Evolutionary conservation across 352 stramenopile genomes (phyloP).

Genomic region (Albugo laibachii): DNA sequence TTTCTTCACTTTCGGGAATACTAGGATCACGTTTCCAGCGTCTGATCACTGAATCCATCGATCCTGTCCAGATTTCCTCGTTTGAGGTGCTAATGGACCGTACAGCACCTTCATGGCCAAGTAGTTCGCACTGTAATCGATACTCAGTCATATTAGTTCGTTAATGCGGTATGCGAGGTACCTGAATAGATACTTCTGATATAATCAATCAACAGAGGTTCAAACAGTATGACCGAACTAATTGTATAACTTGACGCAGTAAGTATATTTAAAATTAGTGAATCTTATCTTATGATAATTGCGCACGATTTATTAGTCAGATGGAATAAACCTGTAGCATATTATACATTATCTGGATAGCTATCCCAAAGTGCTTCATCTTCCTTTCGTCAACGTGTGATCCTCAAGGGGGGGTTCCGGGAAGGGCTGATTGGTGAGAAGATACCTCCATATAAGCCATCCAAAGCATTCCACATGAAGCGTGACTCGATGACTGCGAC

Average conservation of each 20-base stretch:
- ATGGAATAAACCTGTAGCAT: too few species aligned
- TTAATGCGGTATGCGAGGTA: neutral
- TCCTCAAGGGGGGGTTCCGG: slow-evolving; percentile 27
- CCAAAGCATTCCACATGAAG: slow-evolving; percentile 72
- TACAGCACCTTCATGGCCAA: slow-evolving; percentile 60
- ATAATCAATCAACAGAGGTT: too few species aligned
- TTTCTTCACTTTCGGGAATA: slow-evolving; percentile 1
- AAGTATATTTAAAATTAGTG: too few species aligned
- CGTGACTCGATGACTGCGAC: slow-evolving; percentile 57
- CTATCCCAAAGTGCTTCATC: too few species aligned
- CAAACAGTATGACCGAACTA: too few species aligned
- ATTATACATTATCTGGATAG: too few species aligned
- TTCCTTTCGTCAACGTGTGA: too few species aligned
- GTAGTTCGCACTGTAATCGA: slow-evolving; percentile 18
- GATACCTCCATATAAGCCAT: slow-evolving; percentile 71
- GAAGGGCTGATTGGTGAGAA: slow-evolving; percentile 68
- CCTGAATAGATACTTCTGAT: too few species aligned
- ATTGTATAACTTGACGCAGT: too few species aligned
- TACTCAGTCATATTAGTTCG: neutral
- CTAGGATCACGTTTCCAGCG: slow-evolving; percentile 20
- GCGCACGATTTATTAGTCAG: too few species aligned
- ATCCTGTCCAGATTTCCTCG: slow-evolving; percentile 36
- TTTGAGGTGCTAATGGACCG: slow-evolving; percentile 29
- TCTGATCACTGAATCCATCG: slow-evolving; percentile 49
- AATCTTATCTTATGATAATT: too few species aligned